These are phyloP conservation scores for Talaromyces adpressus DNA, from an alignment of 495 filamentous ascomycete species.

Conservation along the genomic window DNA sequence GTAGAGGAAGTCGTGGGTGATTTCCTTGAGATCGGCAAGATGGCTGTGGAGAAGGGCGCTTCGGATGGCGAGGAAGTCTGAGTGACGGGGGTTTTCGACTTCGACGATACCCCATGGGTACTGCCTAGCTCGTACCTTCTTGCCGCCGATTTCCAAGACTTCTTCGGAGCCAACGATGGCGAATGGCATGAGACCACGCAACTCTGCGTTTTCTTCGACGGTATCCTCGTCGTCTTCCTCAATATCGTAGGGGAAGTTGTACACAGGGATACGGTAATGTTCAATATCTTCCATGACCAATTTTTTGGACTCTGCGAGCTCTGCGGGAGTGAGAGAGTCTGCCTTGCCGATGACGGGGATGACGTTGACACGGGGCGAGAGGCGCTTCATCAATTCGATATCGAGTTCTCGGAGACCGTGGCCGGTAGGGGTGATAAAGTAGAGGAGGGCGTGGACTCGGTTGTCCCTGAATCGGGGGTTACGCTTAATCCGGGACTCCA, in stretches of 20 bases:
- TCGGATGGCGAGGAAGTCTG: slow-evolving; percentile 94
- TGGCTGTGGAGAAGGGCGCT: slow-evolving; percentile 95
- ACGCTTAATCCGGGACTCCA: slow-evolving; percentile 99
- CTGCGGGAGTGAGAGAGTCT: slow-evolving; percentile 91
- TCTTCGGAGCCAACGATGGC: slow-evolving; percentile 98
- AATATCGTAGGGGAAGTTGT: slow-evolving; percentile 99
- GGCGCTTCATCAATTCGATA: slow-evolving; percentile 98
- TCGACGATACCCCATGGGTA: slow-evolving; percentile 99
- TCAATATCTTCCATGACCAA: slow-evolving; percentile 99
- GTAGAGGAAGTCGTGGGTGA: slow-evolving; percentile 99
- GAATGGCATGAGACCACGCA: slow-evolving; percentile 95
- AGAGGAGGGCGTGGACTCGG: slow-evolving; percentile 93
- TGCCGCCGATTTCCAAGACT: slow-evolving; percentile 83
- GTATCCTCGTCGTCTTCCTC: slow-evolving; percentile 99
- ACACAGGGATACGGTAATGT: slow-evolving; percentile 98
- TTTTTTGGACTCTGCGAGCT: slow-evolving; percentile 98
- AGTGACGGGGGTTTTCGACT: slow-evolving; percentile 98
- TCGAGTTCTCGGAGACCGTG: slow-evolving; percentile 98
- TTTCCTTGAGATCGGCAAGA: slow-evolving; percentile 96
- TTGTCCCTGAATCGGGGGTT: slow-evolving; percentile 99
- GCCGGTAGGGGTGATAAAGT: slow-evolving; percentile 98
- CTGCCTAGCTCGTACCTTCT: slow-evolving; percentile 87
- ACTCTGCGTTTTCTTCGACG: slow-evolving; percentile 96
- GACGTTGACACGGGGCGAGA: slow-evolving; percentile 96
- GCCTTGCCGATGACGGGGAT: slow-evolving; percentile 98